Conservation (phyloP, 179 eudicot genomes). For the Heliamphora ciliata region DNA sequence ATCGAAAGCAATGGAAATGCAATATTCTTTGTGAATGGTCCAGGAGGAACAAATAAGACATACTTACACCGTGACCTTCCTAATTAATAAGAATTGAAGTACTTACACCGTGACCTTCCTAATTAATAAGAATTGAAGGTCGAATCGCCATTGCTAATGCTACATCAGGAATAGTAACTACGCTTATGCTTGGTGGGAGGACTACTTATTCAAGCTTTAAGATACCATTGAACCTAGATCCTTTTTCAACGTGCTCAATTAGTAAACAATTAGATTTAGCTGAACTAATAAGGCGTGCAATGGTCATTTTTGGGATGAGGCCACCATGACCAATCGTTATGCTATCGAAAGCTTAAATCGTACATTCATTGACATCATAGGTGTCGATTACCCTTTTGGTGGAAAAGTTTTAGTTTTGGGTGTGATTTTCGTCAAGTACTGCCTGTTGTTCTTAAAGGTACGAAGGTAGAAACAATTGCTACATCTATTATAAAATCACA, state of each 20-base stretch:
- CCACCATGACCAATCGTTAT: too few species aligned
- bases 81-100: neutral
- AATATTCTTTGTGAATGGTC: neutral
- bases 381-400: too few species aligned
- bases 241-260: neutral
- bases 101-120: too few species aligned
- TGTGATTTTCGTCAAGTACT: too few species aligned
- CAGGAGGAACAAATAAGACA: neutral
- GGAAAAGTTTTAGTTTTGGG: too few species aligned
- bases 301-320: too few species aligned
- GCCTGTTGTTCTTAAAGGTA: too few species aligned
- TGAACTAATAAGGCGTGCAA: too few species aligned
- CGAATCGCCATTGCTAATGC: neutral
- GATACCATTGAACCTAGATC: neutral
- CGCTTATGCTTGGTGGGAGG: neutral
- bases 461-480: too few species aligned
- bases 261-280: neutral
- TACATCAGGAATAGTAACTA: neutral
- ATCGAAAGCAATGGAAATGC: neutral
- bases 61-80: neutral
- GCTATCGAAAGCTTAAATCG: too few species aligned
- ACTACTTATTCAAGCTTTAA: constrained; percentile 1
- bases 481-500: too few species aligned
- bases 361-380: too few species aligned
- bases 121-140: neutral